Evolutionary conservation across 805 yeast genomes (phyloP), one percentile per base, ranked within the genome.

Genomic region (Saccharomycopsis schoenii): DNA sequence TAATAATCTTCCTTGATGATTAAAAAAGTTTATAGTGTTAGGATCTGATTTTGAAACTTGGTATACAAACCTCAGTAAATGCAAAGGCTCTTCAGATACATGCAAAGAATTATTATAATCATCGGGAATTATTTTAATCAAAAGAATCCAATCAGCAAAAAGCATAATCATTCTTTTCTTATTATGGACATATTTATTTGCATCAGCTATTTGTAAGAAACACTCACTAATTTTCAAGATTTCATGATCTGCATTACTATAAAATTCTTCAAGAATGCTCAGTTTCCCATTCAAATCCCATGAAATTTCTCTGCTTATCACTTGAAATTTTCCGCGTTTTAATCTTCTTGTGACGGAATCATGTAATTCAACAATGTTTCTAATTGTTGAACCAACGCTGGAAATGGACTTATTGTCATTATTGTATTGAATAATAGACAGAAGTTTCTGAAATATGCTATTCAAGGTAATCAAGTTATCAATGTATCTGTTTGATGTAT

Each of bases 1-100:
- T 17, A 63, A 41, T 14, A 61, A 58, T 40, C 56, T 56, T 10
- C 65, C 65, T 55, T 61, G 62, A 25, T n/a, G n/a, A 25, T 51
- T 55, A 50, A 58, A 63, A 40, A 63, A 56, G 55, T 63, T 63
- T 39, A 63, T 61, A 4, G 64, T 64, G 37, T 56, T 63, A 55
- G 61, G 62, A 50, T 63, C 65, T 9, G 63, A 61, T 37, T 56
- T 63, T 6, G 65, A 63, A 42, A 61, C 56, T 17, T 63, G 64
- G 41, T 58, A 61, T 36, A 56, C 54, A n/a, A 61, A 43, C 12
- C 51, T 47, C 15, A 58, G 50, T 21, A 57, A 42, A 25, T 50
- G 54, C 21, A 63, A 58, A 5, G 65, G 65, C n/a, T 58, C 42
- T 52, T 63, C 65, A n/a, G 59, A 55, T 11, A 63, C 61, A 29